Base-by-base conservation (phyloP, 768 basidiomycete species). In the Podaxis pistillaris region DNA sequence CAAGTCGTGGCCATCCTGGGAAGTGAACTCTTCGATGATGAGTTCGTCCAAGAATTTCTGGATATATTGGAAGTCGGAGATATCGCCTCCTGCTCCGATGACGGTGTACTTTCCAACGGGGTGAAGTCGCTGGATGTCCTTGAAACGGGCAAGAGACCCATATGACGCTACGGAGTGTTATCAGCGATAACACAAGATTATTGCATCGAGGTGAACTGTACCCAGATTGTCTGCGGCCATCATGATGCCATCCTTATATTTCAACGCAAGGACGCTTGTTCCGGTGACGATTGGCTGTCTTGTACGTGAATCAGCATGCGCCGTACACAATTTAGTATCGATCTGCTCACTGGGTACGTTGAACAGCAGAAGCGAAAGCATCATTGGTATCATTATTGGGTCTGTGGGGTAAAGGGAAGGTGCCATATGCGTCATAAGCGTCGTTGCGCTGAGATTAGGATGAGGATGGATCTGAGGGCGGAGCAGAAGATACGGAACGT, bases 181-280 rank as follows among this genome's bases (percentile, higher is more conserved):
- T 60, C 28, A 60, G 40, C 22, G 19, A 44, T 38, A 11, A 22
- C 51, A 11, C 17, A 22, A 1, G 36, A 63, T 40, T 24, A 40
- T 19, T 36, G 7, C 38, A 44, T 51, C 26, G 19, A 41, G 12
- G 26, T 22, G 11, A 36, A 62, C 56, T 44, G 73, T 84, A 96
- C 96, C 96, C 56, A 98, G 89, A 70, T 90, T 98, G 81, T 99
- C 97, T 40, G 97, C 95, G 33, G 97, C 95, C 82, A 99, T 88
- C 93, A 99, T 96, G 66, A 99, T 86, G 8, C 97, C 97, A 69
- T 93, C 94, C 75, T 96, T 94, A 83, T 84, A 98, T 76, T 93
- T 92, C 75, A 99, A 81, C 2, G 91, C 97, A 37, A 99, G 83
- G 4, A 99, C 94, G 61, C 90, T 93, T n/a, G 96, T 96, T 62